A percentile compares a stretch with the other conserved stretches of the same genome.
phyloP scores from a whole-genome alignment of 345 rosid genomes.

The Rhodamnia argentea region DNA sequence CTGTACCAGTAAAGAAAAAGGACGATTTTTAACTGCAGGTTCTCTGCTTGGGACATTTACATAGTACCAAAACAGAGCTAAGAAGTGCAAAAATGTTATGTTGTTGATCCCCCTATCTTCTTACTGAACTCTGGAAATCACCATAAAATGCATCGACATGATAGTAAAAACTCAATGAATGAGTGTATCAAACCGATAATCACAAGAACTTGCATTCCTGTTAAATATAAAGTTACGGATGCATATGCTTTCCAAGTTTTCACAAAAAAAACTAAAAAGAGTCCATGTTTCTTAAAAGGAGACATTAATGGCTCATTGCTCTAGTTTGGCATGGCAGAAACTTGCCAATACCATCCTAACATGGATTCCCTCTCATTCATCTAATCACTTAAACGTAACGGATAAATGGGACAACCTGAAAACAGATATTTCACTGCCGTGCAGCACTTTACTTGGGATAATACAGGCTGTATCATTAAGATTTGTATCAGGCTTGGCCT shows the following conservation, averaged over 20 bases:
- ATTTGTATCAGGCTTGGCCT: constrained; percentile 4
- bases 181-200: not conserved
- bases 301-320: not conserved
- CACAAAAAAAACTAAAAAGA: not conserved
- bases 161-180: not conserved
- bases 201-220: not conserved
- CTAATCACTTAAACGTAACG: not conserved
- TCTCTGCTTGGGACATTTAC: constrained; percentile 1
- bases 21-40: not conserved
- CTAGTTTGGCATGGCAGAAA: not conserved
- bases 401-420: not conserved
- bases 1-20: constrained; percentile 10
- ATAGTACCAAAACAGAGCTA: not conserved
- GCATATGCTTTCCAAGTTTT: not conserved
- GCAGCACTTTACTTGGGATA: constrained; percentile 8
- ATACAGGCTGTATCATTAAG: constrained; percentile 7
- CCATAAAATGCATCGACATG: not conserved
- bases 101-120: not conserved
- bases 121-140: not conserved
- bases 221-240: not conserved
- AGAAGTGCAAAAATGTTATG: not conserved
- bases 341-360: not conserved
- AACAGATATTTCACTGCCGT: not conserved
- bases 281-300: not conserved
- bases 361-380: not conserved